Percentiles rank a stretch among this genome's conserved stretches.
phyloP scores from a whole-genome alignment of 2,329 filamentous ascomycete genomes.

The Cladosporium phlei region DNA sequence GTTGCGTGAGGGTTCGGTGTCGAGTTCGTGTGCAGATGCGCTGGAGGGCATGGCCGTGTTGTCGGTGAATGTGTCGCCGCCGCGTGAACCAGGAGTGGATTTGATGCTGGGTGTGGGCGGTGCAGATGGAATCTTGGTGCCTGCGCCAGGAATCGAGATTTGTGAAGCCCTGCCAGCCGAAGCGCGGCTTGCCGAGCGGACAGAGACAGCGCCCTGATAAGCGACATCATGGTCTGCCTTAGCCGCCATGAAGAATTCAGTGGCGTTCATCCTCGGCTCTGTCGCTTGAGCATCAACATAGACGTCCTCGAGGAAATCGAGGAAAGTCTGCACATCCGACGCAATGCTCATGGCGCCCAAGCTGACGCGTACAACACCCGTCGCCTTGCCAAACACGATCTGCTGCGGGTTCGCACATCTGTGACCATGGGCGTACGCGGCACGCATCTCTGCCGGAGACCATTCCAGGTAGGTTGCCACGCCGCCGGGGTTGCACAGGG shows the following conservation, averaged over 20 bases:
- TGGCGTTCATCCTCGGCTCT: not conserved
- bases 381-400: slow-evolving; percentile 51
- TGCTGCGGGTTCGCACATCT: slow-evolving; percentile 53
- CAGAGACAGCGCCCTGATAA: slow-evolving; percentile 2
- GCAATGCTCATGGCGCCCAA: slow-evolving; percentile 59
- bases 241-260: not conserved
- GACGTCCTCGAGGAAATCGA: slow-evolving; percentile 38
- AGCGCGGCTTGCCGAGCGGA: slow-evolving; percentile 7
- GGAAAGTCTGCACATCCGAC: slow-evolving; percentile 57
- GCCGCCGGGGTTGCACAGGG: slow-evolving; percentile 52
- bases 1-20: not conserved
- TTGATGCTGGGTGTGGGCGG: slow-evolving; percentile 1
- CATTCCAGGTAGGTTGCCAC: slow-evolving; percentile 46
- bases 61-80: not conserved
- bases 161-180: slow-evolving; percentile 1
- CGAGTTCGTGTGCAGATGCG: slow-evolving; percentile 5
- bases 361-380: slow-evolving; percentile 58
- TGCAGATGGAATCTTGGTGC: not conserved
- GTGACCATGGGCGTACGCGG: slow-evolving; percentile 53
- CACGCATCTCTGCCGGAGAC: slow-evolving; percentile 51
- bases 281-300: slow-evolving; percentile 22
- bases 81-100: not conserved
- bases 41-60: slow-evolving; percentile 1
- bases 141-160: slow-evolving; percentile 1
- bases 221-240: slow-evolving; percentile 2